Base-by-base conservation (phyloP, 2,329 filamentous ascomycete species). In the Calonectria hongkongensis region DNA sequence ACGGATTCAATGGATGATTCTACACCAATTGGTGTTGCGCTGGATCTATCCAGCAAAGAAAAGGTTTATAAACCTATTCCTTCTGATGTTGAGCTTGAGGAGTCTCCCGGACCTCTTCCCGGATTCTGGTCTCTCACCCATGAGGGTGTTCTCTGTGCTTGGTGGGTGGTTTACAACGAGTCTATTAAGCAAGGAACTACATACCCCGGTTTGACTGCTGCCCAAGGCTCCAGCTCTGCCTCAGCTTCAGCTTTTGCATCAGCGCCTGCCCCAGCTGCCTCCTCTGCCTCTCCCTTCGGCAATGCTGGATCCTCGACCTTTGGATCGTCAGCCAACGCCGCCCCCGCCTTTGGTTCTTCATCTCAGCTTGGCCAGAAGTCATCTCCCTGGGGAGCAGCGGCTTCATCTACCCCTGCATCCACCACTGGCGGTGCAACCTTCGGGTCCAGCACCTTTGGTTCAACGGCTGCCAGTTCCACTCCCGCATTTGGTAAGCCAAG, bases 81-180 rank as follows among this genome's bases (percentile, higher is more conserved):
- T 25, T 89, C 91, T 1, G 93, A 97, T 74, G 92, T 91, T 74
- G 93, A 98, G 80, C 91, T 97, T 58, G 90, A 94, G 39, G 90
- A 96, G 79, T 97, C 95, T 5, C 89, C 93, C 0, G 92, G 91
- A 1, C 96, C 97, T 15, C 85, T 98, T 10, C 97, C 97, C 7
- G 95, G 93, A 13, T 88, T 98, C 50, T 93, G 97, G 88, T 89
- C 95, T 36, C 87, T 99, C 18, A 98, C 97, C 73, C 93, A 98
- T 76, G 95, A 98, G 80, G 97, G 97, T 75, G 86, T 98, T 12
- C 87, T 99, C 18, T 92, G 91, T 56, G 90, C 92, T 15, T 99
- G 96, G 95, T 98, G 96, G 95, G 85, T 98, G 51, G 90, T 98
- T 25, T 98, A 98, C 84, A 91, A 94, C 43, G 95, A 97, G 50